Percentiles rank a stretch among this genome's conserved stretches.
phyloP scores from a whole-genome alignment of 192 early-diverging fungal species.

The Funneliformis geosporum region DNA sequence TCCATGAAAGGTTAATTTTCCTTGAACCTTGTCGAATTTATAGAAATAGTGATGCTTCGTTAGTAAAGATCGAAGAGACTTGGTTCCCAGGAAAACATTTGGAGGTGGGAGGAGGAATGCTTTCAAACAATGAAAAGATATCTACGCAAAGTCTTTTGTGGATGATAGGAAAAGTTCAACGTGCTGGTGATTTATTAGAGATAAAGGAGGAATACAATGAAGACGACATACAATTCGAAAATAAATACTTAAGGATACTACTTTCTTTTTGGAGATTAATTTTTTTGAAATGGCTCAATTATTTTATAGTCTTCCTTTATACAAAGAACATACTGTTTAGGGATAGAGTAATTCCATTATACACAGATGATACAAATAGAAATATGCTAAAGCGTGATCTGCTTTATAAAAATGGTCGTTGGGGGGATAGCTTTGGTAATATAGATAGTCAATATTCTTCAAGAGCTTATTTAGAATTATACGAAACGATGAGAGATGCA shows the following conservation, averaged over 20 bases:
- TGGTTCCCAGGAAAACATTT: constrained; percentile 1
- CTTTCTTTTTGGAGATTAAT: too few relatives aligned
- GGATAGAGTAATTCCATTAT: constrained; percentile 5
- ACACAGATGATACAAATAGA: not conserved
- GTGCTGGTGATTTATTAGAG: not conserved
- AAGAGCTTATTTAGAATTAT: too few relatives aligned
- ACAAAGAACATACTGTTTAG: not conserved
- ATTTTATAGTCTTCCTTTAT: not conserved
- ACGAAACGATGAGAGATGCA: too few relatives aligned
- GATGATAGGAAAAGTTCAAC: not conserved
- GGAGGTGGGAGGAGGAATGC: constrained; percentile 1
- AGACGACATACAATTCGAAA: too few relatives aligned
- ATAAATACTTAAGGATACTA: too few relatives aligned
- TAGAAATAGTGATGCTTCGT: not conserved
- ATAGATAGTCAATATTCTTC: too few relatives aligned
- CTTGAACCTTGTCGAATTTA: not conserved
- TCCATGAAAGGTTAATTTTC: not conserved
- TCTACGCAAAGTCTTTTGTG: not conserved
- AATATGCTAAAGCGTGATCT: not conserved
- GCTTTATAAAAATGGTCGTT: not conserved
- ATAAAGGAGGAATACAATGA: not conserved
- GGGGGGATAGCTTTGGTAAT: too few relatives aligned
- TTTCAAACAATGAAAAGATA: not conserved
- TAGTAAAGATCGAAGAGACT: not conserved
- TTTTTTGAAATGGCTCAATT: too few relatives aligned